A percentile compares a stretch with the other conserved stretches of the same genome.
These are phyloP conservation scores for Pestalotiopsis fici DNA, from an alignment of 2,329 filamentous ascomycete genomes.

Conservation along the genomic window DNA sequence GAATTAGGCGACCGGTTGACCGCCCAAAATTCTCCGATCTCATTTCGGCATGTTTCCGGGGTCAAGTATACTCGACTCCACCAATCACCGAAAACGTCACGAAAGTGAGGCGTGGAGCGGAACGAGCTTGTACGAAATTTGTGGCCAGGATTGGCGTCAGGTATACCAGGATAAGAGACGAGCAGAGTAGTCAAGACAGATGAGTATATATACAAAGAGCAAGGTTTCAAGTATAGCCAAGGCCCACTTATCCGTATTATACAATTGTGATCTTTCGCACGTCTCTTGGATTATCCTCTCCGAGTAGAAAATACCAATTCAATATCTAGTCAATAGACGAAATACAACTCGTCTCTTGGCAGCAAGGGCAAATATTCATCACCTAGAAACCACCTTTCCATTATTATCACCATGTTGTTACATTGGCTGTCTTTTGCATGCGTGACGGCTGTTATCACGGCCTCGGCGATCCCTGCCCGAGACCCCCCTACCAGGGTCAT, in stretches of 20 bases:
- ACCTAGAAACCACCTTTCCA: neutral
- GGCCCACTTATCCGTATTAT: too few species aligned
- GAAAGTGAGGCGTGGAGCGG: neutral
- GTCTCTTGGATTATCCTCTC: neutral
- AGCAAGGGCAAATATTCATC: neutral
- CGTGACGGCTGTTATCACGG: neutral
- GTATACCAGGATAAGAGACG: too few species aligned
- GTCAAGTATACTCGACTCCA: neutral
- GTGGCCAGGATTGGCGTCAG: too few species aligned
- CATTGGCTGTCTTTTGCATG: neutral
- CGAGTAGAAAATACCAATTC: neutral
- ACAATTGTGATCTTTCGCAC: neutral
- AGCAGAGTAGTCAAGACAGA: too few species aligned
- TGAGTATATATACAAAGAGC: too few species aligned
- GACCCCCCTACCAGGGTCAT: neutral
- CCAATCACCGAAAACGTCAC: neutral
- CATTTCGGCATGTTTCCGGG: neutral
- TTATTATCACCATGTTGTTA: neutral
- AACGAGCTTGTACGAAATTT: neutral
- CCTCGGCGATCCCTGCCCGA: neutral
- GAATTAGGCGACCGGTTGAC: neutral
- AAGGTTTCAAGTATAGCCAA: too few species aligned
- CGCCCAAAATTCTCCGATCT: neutral
- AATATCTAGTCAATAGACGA: neutral
- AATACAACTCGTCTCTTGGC: neutral